Evolutionary conservation across 176 grass and related monocot genomes (phyloP).

Genomic region (Aegilops tauschii): DNA sequence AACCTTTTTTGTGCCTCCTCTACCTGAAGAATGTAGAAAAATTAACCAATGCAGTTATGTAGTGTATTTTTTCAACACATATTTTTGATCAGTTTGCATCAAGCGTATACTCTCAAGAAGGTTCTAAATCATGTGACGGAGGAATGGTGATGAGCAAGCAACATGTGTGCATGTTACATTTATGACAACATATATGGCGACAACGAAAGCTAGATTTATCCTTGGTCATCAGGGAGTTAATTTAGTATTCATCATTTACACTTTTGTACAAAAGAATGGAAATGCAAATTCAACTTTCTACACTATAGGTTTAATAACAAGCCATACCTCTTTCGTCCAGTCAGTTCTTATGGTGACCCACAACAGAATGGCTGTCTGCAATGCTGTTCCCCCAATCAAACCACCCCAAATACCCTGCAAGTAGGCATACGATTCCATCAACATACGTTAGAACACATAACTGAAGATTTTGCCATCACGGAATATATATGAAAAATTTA

Average conservation of each 20-base stretch:
- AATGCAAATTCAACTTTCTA: neutral
- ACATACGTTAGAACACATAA: neutral
- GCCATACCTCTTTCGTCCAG: slow-evolving; percentile 66
- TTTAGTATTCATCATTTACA: no score
- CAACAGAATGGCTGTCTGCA: slow-evolving; percentile 63
- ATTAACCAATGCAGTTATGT: neutral
- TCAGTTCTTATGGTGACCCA: slow-evolving; percentile 67
- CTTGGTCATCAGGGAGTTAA: neutral
- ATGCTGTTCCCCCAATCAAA: slow-evolving; percentile 72
- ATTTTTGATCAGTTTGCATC: neutral
- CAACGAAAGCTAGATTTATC: neutral
- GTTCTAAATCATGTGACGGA: no score
- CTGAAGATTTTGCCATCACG: neutral
- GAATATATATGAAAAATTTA: neutral
- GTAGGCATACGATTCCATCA: neutral
- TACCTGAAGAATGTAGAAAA: slow-evolving; percentile 44
- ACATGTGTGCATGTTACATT: neutral
- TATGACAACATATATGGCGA: neutral
- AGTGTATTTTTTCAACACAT: neutral
- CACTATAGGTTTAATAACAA: neutral
- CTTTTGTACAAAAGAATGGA: no score
- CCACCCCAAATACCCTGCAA: slow-evolving; percentile 74
- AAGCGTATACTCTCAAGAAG: no score
- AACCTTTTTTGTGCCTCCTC: slow-evolving; percentile 55
- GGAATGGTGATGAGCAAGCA: neutral